Percentiles rank a stretch among this genome's conserved stretches.
Evolutionary conservation across 148 eudicot genomes (phyloP).

Genomic region (Agrostemma githago): DNA sequence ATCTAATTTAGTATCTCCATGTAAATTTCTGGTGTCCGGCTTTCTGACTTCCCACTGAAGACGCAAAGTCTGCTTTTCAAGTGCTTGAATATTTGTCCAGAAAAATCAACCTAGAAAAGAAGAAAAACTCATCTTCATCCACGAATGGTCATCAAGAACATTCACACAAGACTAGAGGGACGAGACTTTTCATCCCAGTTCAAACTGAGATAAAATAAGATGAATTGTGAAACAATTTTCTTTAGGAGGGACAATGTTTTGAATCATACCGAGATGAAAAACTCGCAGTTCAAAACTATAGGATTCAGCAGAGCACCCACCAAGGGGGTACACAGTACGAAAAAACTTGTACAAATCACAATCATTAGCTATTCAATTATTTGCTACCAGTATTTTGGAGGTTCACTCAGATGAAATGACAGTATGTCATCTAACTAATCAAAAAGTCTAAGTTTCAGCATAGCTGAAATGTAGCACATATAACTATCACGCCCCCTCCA

Average conservation of each 20-base stretch:
- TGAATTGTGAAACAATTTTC: not conserved
- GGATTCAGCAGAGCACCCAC: not conserved
- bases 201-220: not conserved
- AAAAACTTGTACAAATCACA: not conserved
- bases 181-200: not conserved
- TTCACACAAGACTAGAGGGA: not conserved
- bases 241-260: not conserved
- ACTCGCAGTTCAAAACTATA: not conserved
- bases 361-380: not conserved
- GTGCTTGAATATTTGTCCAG: constrained; percentile 70
- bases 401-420: not conserved
- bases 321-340: constrained; percentile 1
- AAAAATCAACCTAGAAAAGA: constrained; percentile 79
- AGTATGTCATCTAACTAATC: not conserved
- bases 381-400: not conserved
- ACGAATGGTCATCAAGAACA: not conserved
- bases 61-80: constrained; percentile 65
- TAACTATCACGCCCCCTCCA: not conserved
- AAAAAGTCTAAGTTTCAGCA: not conserved
- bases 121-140: not conserved
- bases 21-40: constrained; percentile 63
- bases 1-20: constrained; percentile 83
- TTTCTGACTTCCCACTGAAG: constrained; percentile 76
- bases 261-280: too few species aligned
- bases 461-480: not conserved